Conservation (phyloP, 352 stramenopile genomes). For the Globisporangium sylvaticum region DNA sequence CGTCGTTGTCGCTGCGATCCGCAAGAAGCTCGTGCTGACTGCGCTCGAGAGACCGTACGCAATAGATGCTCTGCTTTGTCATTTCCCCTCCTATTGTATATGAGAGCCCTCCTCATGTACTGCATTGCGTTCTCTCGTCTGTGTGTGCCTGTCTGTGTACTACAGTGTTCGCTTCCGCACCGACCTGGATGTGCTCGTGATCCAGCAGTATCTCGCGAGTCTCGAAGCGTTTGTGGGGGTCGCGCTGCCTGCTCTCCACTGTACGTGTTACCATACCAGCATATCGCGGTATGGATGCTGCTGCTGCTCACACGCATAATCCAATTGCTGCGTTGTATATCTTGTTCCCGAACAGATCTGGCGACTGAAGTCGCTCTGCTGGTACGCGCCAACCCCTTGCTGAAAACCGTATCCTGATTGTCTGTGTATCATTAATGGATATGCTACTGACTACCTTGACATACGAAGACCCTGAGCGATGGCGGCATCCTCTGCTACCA, state of each 20-base stretch:
- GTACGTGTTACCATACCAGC: conserved; percentile 23
- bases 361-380: conserved; percentile 49
- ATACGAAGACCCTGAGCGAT: conserved; percentile 40
- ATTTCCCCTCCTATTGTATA: not conserved
- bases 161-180: conserved; percentile 44
- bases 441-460: not conserved
- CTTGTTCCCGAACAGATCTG: conserved; percentile 30
- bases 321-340: not conserved
- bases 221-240: conserved; percentile 41
- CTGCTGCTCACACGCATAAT: not conserved
- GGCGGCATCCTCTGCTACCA: conserved; percentile 70
- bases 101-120: not conserved
- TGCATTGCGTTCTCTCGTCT: not conserved
- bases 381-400: conserved; percentile 17
- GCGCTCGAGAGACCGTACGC: conserved; percentile 50
- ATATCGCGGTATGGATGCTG: not conserved
- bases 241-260: conserved; percentile 43
- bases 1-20: conserved; percentile 21
- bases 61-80: too few relatives aligned
- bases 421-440: not conserved
- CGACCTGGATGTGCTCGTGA: conserved; percentile 52
- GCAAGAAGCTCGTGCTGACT: conserved; percentile 35
- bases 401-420: too few relatives aligned
- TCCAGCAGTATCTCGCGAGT: conserved; percentile 42
- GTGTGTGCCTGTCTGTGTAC: not conserved